Evolutionary conservation across 345 rosid species (phyloP).

Genomic region (Gossypium ekmanianum): DNA sequence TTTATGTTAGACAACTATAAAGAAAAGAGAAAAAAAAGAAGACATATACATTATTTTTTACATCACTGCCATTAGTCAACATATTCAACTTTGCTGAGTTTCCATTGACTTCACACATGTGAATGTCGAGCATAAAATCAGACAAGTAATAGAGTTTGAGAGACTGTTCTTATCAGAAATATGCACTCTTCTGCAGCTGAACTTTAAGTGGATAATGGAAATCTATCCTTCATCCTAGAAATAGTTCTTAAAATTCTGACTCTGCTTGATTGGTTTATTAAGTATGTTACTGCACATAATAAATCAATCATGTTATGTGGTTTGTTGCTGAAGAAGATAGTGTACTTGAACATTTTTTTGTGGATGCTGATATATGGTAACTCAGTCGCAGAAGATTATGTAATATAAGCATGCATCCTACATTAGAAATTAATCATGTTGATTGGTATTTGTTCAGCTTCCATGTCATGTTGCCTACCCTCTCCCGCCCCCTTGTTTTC

Average conservation of each 20-base stretch:
- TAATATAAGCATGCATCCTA: background rate
- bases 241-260: background rate
- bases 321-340: background rate
- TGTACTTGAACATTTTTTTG: background rate
- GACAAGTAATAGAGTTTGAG: background rate
- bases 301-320: background rate
- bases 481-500: background rate
- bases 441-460: background rate
- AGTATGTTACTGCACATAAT: background rate
- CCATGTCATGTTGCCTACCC: background rate
- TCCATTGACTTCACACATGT: background rate
- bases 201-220: background rate
- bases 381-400: slow-evolving; percentile 1
- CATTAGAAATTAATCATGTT: slow-evolving; percentile 8
- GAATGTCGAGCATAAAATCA: background rate
- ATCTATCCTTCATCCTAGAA: background rate
- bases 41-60: background rate
- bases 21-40: background rate
- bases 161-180: background rate
- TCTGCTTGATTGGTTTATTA: background rate
- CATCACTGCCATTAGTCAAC: background rate
- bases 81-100: background rate
- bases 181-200: background rate
- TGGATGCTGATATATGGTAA: slow-evolving; percentile 3
- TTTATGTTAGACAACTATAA: background rate